Conservation (phyloP, 106 monocot species). For the Platanthera zijinensis region DNA sequence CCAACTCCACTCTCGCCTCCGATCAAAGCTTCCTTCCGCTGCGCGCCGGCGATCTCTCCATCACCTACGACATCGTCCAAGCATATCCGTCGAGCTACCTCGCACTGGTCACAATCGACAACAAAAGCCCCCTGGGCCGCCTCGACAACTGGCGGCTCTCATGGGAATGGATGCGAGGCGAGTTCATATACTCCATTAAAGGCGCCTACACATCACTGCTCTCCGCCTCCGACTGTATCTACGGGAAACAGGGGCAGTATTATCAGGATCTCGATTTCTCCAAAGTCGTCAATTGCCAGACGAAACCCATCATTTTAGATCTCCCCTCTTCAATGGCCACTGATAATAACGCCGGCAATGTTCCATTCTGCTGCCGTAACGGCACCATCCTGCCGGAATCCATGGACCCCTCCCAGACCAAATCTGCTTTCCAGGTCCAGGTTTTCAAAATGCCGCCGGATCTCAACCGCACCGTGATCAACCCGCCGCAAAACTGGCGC, state of each 20-base stretch:
- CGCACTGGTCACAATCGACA: conserved; percentile 58
- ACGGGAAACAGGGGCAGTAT: conserved; percentile 48
- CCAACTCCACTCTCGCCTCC: conserved; percentile 9
- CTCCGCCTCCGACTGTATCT: conserved; percentile 48
- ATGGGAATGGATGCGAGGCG: conserved; percentile 68
- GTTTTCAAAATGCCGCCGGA: conserved; percentile 98
- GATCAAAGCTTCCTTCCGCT: conserved; percentile 33
- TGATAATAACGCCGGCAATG: conserved; percentile 44
- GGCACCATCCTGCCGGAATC: conserved; percentile 67
- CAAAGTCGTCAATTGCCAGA: conserved; percentile 52
- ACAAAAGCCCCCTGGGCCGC: conserved; percentile 50
- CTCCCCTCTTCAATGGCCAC: conserved; percentile 43
- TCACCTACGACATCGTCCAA: conserved; percentile 75
- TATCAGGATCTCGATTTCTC: conserved; percentile 70
- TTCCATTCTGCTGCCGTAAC: conserved; percentile 77
- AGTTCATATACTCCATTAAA: conserved; percentile 63
- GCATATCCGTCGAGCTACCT: conserved; percentile 56
- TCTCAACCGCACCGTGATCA: conserved; percentile 55
- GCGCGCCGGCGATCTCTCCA: conserved; percentile 59
- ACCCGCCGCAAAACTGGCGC: conserved; percentile 54
- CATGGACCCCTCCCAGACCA: conserved; percentile 59
- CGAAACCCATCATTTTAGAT: conserved; percentile 52
- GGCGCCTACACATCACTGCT: conserved; percentile 48
- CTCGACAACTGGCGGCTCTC: conserved; percentile 85
- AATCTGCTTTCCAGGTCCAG: conserved; percentile 76